phyloP scores from a whole-genome alignment of 2,329 filamentous ascomycete genomes.

The Coccinonectria pachysandricola region DNA sequence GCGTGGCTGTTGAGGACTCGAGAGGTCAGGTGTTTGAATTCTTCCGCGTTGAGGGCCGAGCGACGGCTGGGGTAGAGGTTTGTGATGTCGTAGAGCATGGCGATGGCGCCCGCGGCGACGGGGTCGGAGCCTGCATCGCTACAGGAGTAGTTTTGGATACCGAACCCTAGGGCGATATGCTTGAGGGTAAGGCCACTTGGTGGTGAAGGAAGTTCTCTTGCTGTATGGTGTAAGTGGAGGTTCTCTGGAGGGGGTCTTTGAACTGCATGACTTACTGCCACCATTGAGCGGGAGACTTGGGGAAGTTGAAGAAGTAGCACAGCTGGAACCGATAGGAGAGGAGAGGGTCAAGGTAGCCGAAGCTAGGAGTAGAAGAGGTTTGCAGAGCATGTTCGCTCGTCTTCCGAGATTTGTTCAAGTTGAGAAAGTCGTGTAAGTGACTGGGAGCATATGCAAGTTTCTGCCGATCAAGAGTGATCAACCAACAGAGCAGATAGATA shows the following conservation, averaged over 20 bases:
- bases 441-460: too few species aligned
- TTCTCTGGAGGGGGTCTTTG: background rate
- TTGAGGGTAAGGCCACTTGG: conserved; percentile 32
- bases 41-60: conserved; percentile 26
- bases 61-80: conserved; percentile 36
- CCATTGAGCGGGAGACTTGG: conserved; percentile 30
- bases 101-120: conserved; percentile 42
- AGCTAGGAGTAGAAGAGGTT: conserved; percentile 23
- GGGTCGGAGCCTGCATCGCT: conserved; percentile 23
- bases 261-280: conserved; percentile 25
- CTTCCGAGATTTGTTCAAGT: conserved; percentile 2
- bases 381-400: conserved; percentile 21
- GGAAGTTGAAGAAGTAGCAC: conserved; percentile 10
- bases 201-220: conserved; percentile 33
- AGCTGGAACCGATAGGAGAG: conserved; percentile 14
- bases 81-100: conserved; percentile 49
- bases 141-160: conserved; percentile 62
- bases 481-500: conserved; percentile 9
- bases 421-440: too few species aligned
- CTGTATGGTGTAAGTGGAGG: conserved; percentile 13
- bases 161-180: conserved; percentile 51
- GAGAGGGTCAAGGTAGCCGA: conserved; percentile 23
- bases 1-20: conserved; percentile 29
- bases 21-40: conserved; percentile 31
- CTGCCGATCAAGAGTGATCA: conserved; percentile 10